phyloP scores from a whole-genome alignment of 768 basidiomycete genomes.

The Coprinopsis sp. region DNA sequence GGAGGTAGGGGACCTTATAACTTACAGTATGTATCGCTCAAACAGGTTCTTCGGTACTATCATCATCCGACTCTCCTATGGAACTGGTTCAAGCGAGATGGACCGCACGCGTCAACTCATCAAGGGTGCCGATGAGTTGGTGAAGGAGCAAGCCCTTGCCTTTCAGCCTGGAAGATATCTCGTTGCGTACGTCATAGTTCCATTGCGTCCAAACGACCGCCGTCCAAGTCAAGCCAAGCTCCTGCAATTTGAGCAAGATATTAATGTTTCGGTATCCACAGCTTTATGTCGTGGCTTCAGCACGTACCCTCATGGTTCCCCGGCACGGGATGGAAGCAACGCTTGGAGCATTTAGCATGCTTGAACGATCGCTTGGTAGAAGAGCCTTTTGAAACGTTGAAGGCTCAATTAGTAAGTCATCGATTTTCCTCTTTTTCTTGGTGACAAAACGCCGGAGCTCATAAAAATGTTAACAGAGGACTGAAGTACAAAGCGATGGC shows the following conservation, averaged over 20 bases:
- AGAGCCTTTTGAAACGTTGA: background rate
- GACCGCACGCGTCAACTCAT: background rate
- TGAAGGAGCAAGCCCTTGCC: background rate
- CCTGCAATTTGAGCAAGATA: too few relatives aligned
- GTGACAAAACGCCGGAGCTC: too few relatives aligned
- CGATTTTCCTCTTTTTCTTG: too few relatives aligned
- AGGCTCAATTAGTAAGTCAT: background rate
- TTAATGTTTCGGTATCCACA: too few relatives aligned
- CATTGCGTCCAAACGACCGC: too few relatives aligned
- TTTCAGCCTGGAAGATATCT: background rate
- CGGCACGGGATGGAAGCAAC: background rate
- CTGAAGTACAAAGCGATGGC: too few relatives aligned
- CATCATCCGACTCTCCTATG: conserved; percentile 1
- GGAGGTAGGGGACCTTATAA: too few relatives aligned
- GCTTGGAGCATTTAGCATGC: background rate
- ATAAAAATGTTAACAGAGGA: too few relatives aligned
- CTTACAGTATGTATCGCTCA: too few relatives aligned
- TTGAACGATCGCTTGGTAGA: background rate
- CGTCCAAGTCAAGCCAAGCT: too few relatives aligned
- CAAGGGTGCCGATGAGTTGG: background rate
- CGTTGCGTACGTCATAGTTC: background rate
- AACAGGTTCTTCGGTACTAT: background rate
- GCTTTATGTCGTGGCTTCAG: background rate
- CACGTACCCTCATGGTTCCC: too few relatives aligned
- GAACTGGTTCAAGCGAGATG: background rate